Conservation (phyloP, 2,329 filamentous ascomycete genomes). For the Colletotrichum caudatum region DNA sequence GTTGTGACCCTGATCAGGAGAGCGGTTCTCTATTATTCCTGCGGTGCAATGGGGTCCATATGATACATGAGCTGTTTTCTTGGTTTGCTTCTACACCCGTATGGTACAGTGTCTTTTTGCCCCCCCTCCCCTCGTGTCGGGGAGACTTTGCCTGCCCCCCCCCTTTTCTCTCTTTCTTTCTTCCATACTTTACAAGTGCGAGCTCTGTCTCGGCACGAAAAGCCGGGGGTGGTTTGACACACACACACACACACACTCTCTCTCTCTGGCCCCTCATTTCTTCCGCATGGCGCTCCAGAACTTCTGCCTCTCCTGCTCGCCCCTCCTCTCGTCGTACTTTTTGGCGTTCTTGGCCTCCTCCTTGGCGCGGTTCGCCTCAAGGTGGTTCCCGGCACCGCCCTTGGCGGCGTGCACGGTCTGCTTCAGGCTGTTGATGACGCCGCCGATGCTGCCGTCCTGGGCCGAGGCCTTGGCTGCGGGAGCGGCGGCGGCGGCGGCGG, state of each 20-base stretch:
- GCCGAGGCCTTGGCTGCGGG: conserved; percentile 27
- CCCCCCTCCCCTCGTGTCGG: neutral
- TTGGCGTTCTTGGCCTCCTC: conserved; percentile 52
- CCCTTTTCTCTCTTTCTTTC: neutral
- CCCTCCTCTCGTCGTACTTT: conserved; percentile 52
- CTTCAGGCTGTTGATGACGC: conserved; percentile 53
- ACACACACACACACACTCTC: no score
- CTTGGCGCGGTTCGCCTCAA: conserved; percentile 49
- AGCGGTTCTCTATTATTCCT: conserved; percentile 26
- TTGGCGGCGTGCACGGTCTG: conserved; percentile 53
- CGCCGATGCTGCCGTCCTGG: conserved; percentile 49
- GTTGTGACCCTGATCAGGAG: neutral
- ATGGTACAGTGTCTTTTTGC: conserved; percentile 32
- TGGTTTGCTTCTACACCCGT: conserved; percentile 7
- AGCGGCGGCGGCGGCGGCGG: neutral
- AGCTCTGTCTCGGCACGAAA: conserved; percentile 4
- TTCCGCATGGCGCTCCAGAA: conserved; percentile 47
- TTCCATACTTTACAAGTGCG: conserved; percentile 2
- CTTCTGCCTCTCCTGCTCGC: conserved; percentile 52
- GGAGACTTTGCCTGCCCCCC: neutral
- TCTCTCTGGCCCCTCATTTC: conserved; percentile 43
- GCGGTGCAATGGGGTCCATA: conserved; percentile 9
- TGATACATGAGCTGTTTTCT: neutral
- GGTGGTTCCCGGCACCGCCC: conserved; percentile 48
- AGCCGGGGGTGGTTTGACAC: conserved; percentile 29